Base-by-base conservation (phyloP, 2,329 filamentous ascomycete genomes). In the Phyllosticta paracitricarpa region DNA sequence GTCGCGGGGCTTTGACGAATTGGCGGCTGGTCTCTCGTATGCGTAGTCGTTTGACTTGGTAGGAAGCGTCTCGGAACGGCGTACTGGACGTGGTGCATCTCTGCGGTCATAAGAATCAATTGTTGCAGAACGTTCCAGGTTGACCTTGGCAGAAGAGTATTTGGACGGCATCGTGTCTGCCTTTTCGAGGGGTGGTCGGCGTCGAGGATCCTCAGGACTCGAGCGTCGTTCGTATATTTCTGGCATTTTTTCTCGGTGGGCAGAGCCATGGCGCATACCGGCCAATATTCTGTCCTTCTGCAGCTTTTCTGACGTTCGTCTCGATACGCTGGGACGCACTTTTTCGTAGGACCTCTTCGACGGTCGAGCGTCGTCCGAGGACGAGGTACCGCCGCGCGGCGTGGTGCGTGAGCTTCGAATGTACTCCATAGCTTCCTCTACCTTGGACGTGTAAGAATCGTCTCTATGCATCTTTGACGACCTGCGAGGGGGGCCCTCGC, bases 11-110 rank as follows among this genome's bases (percentile, higher is more conserved):
- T 64, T 66, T 7, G 73, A 73, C 6, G 68, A 62, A 22, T 57
- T 61, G 66, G 70, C 51, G 66, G 24, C 10, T 57, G 62, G 33
- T 63, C 62, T 17, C 66, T 58, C 71, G 70, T 59, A 69, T 67
- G 58, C 69, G 67, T 30, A 28, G 22, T 51, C 26, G 35, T 68
- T 67, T 24, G 68, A 65, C 4, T 57, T 63, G 6, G 71, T 68
- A 66, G 71, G 26, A 62, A 60, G 57, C 3, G 76, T 79, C 57
- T 78, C 71, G 28, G 76, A 70, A 62, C 77, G 76, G 57, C 68
- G 72, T 54, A 78, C 68, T 3, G 70, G 70, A 59, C 71, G 72
- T 56, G 71, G 70, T 17, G 68, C 71, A 26, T 66, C 62, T 24
- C 68, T 70, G 58, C 69, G 70, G 53, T 70, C 68, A 25, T 66